Evolutionary conservation across 257 asterid genomes (phyloP).

Genomic region (Ajuga chamaepitys): DNA sequence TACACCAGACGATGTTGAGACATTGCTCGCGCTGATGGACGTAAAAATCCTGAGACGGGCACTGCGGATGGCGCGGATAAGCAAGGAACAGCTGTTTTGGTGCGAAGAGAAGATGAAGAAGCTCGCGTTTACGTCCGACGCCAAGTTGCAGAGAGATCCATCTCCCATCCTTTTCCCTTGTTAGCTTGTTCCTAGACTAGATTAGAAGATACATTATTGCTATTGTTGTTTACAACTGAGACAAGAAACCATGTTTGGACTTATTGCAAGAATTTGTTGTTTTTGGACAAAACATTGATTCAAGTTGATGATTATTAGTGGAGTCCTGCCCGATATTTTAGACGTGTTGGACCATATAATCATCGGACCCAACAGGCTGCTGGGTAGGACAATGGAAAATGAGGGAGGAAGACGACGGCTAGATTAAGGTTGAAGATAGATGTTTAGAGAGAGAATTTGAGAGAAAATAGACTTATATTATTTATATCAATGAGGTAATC

Average conservation of each 20-base stretch:
- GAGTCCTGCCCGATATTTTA: too few relatives aligned
- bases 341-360: too few relatives aligned
- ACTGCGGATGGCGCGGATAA: constrained; percentile 47
- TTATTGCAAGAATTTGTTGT: neutral
- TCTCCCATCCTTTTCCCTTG: constrained; percentile 72
- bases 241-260: neutral
- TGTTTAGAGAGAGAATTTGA: too few relatives aligned
- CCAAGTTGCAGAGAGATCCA: constrained; percentile 79
- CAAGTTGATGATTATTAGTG: too few relatives aligned
- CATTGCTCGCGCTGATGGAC: constrained; percentile 66
- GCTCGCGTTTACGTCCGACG: constrained; percentile 37
- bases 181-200: constrained; percentile 9
- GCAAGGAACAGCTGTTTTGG: constrained; percentile 71
- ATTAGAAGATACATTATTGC: too few relatives aligned
- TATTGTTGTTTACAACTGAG: neutral
- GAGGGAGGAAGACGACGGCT: too few relatives aligned
- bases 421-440: too few relatives aligned
- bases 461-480: too few relatives aligned
- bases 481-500: too few relatives aligned
- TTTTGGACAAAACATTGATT: too few relatives aligned
- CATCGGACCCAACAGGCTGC: too few relatives aligned
- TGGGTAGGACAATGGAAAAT: too few relatives aligned
- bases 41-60: constrained; percentile 63
- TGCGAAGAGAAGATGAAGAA: constrained; percentile 89
- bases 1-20: constrained; percentile 43